Evolutionary conservation across 2,329 filamentous ascomycete genomes (phyloP), one percentile per base, ranked within the genome.

Genomic region (Clarireedia monteithiana): DNA sequence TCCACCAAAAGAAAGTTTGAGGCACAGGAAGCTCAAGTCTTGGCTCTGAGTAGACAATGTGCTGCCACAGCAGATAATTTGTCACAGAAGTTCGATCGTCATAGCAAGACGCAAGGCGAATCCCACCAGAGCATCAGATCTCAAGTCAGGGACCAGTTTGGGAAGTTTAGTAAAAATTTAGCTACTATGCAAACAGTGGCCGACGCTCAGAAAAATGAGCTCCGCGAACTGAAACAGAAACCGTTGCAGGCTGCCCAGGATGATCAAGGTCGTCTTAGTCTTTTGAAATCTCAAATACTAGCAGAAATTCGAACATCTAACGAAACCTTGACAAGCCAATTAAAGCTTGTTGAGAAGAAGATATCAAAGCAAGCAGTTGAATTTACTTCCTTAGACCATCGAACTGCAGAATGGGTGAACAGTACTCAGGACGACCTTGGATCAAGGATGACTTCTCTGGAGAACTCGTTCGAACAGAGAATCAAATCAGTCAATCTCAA

Each of bases 311-410:
- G n/a, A 55, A 9, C 38, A 14, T 38, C 42, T 14, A n/a, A 30
- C 5, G 30, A 39, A 20, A 26, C 20, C 23, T 42, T 55, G 6
- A 42, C 52, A 2, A 9, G 24, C 3, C 48, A 48, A 6, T 26
- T 55, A 10, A 55, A 55, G 9, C 17, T 30, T 17, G n/a, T 50
- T 6, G 52, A 55, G 15, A 55, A 44, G 10, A 50, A 15, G 24
- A 44, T 55, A 2, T 3, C 0, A 10, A 38, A 55, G 38, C 36
- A 55, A 12, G 48, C 52, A 24, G 20, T 23, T 15, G 3, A 24
- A 12, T 55, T 55, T 44, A 55, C 52, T 5, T 42, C 52, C 4
- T 55, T 55, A 17, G 52, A 55, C 17, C 52, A 55, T 7, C 24
- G 38, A 2, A 55, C 52, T 30, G 52, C 52, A 6, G 46, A 55